Evolutionary conservation across 495 filamentous ascomycete genomes (phyloP).

Genomic region (Lasiosphaeria ovina): DNA sequence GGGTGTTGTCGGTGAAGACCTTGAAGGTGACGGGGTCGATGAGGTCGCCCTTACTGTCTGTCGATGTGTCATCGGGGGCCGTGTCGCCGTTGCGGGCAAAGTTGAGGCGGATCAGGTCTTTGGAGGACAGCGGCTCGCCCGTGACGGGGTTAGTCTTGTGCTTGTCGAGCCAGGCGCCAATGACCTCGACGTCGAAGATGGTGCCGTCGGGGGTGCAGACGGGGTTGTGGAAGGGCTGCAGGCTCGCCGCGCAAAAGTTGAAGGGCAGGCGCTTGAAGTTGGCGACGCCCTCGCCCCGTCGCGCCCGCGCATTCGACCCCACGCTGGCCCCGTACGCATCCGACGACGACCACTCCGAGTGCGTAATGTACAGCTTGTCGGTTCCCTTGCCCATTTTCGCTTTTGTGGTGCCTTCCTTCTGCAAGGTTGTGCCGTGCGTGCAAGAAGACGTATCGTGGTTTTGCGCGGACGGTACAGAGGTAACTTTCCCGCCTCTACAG

Average conservation of each 20-base stretch:
- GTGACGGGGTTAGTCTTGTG: constrained; percentile 87
- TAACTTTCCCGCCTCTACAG: background rate
- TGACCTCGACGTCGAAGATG: constrained; percentile 85
- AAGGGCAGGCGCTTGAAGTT: constrained; percentile 88
- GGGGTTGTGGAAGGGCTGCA: constrained; percentile 86
- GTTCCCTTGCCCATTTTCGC: constrained; percentile 51
- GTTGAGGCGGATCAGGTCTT: constrained; percentile 86
- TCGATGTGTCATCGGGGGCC: constrained; percentile 36
- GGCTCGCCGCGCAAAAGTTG: constrained; percentile 95
- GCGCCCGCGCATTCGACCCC: constrained; percentile 65
- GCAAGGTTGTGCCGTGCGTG: background rate
- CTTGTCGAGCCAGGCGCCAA: constrained; percentile 88
- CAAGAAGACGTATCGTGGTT: background rate
- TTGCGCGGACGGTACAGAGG: no score
- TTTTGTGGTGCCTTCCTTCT: background rate
- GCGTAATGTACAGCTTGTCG: constrained; percentile 88
- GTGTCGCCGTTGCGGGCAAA: constrained; percentile 86
- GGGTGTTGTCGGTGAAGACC: constrained; percentile 95
- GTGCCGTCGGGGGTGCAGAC: constrained; percentile 77
- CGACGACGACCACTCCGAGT: constrained; percentile 91
- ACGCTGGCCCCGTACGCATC: constrained; percentile 78
- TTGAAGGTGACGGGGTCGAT: constrained; percentile 98
- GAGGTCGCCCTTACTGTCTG: constrained; percentile 66
- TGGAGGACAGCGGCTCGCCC: constrained; percentile 70
- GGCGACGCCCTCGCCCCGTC: constrained; percentile 46